Percentiles rank a stretch among this genome's conserved stretches.
Conservation (phyloP, 306 rosid genomes). For the Castanea crenata region DNA sequence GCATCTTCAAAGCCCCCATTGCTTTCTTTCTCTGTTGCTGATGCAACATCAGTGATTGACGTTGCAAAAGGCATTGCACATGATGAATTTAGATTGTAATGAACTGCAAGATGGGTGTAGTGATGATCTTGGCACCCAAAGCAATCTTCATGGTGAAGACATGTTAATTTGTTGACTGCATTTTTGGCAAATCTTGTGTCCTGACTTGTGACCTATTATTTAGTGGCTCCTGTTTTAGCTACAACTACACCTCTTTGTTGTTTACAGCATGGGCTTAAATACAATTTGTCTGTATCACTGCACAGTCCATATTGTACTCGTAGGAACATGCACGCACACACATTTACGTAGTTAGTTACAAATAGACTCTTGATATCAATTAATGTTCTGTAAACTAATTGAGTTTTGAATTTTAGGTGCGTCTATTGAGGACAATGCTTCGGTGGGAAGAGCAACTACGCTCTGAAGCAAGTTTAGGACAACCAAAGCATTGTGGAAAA, state of each 20-base stretch:
- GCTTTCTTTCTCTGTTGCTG: not conserved
- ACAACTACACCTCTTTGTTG: not conserved
- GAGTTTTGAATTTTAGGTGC: conserved; percentile 43
- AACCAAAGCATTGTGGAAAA: conserved; percentile 29
- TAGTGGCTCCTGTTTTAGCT: not conserved
- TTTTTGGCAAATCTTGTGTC: not conserved
- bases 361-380: not conserved
- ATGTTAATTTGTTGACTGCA: not conserved
- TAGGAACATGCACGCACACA: not conserved
- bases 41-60: not conserved
- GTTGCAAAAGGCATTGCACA: not conserved
- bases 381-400: not conserved
- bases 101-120: not conserved
- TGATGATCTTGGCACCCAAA: not conserved
- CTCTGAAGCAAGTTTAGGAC: conserved; percentile 58
- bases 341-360: not conserved
- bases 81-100: not conserved
- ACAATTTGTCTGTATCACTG: not conserved
- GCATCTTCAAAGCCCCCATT: not conserved
- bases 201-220: not conserved
- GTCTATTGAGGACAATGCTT: conserved; percentile 79
- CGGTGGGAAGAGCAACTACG: conserved; percentile 91
- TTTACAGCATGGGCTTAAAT: not conserved
- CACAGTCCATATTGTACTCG: not conserved
- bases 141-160: not conserved